These are phyloP conservation scores for Stachybotrys echinatus DNA, from an alignment of 2,329 filamentous ascomycete species.

Conservation along the genomic window DNA sequence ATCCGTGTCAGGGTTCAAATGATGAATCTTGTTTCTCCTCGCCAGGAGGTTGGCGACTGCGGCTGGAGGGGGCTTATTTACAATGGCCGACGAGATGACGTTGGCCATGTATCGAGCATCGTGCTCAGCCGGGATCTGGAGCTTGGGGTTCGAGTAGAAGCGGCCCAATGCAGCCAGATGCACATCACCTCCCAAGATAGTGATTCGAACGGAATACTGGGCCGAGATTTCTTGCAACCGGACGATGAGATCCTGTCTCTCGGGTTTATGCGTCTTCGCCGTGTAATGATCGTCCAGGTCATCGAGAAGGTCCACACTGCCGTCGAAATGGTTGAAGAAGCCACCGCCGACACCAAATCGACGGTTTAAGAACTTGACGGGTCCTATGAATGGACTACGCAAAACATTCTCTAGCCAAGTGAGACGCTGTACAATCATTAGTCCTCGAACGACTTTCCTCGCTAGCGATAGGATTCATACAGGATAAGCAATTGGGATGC, in stretches of 20 bases:
- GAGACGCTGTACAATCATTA: constrained; percentile 51
- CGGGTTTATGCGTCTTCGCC: constrained; percentile 82
- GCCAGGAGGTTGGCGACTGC: constrained; percentile 88
- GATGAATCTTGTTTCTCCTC: constrained; percentile 77
- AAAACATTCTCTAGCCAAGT: constrained; percentile 97
- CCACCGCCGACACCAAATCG: constrained; percentile 80
- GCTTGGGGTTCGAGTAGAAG: constrained; percentile 85
- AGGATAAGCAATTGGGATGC: constrained; percentile 82
- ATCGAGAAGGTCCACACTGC: constrained; percentile 86
- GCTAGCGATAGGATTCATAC: constrained; percentile 34
- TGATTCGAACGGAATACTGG: constrained; percentile 83
- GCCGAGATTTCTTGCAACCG: constrained; percentile 78
- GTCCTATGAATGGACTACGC: constrained; percentile 77
- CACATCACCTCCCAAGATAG: constrained; percentile 90
- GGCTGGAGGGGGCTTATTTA: constrained; percentile 86
- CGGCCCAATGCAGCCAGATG: constrained; percentile 88
- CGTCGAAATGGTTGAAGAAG: constrained; percentile 92
- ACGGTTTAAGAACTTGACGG: constrained; percentile 84
- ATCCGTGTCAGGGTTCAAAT: constrained; percentile 68
- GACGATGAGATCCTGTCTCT: constrained; percentile 73
- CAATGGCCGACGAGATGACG: constrained; percentile 88
- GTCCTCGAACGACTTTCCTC: background rate
- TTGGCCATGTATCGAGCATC: constrained; percentile 96
- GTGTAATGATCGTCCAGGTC: constrained; percentile 97
- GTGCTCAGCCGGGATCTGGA: constrained; percentile 69